Conservation (phyloP, 2,329 filamentous ascomycete species). For the Aspergillaceae sp. region DNA sequence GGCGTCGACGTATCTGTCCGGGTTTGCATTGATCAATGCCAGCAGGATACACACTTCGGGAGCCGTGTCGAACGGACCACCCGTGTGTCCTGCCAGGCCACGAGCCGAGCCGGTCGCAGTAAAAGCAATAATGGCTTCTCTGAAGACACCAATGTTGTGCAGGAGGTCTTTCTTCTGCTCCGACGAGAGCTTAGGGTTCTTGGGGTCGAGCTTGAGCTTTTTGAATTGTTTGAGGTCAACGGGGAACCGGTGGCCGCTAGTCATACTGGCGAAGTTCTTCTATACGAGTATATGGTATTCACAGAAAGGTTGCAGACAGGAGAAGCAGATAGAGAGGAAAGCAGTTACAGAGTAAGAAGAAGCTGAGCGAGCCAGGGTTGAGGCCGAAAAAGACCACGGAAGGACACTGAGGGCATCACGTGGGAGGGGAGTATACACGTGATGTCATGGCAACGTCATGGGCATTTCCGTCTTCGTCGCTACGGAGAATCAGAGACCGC, state of each 20-base stretch:
- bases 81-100: constrained; percentile 32
- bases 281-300: too few relatives aligned
- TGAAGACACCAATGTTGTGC: constrained; percentile 31
- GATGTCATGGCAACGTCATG: too few relatives aligned
- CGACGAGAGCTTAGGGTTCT: constrained; percentile 24
- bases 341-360: too few relatives aligned
- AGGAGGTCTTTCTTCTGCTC: constrained; percentile 30
- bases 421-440: too few relatives aligned
- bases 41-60: constrained; percentile 34
- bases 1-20: constrained; percentile 24
- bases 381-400: too few relatives aligned
- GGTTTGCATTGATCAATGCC: constrained; percentile 27
- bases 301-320: too few relatives aligned
- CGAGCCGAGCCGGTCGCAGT: constrained; percentile 31
- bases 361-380: too few relatives aligned
- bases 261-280: not conserved
- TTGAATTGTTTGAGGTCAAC: constrained; percentile 29
- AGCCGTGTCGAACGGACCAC: constrained; percentile 33
- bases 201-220: constrained; percentile 26
- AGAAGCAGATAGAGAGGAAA: too few relatives aligned
- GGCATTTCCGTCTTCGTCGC: too few relatives aligned
- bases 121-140: constrained; percentile 34
- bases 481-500: too few relatives aligned
- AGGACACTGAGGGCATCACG: too few relatives aligned
- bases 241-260: constrained; percentile 11